Percentiles rank a stretch among this genome's conserved stretches.
Evolutionary conservation across 2,329 filamentous ascomycete species (phyloP).

Genomic region (Neofusicoccum laricinum): DNA sequence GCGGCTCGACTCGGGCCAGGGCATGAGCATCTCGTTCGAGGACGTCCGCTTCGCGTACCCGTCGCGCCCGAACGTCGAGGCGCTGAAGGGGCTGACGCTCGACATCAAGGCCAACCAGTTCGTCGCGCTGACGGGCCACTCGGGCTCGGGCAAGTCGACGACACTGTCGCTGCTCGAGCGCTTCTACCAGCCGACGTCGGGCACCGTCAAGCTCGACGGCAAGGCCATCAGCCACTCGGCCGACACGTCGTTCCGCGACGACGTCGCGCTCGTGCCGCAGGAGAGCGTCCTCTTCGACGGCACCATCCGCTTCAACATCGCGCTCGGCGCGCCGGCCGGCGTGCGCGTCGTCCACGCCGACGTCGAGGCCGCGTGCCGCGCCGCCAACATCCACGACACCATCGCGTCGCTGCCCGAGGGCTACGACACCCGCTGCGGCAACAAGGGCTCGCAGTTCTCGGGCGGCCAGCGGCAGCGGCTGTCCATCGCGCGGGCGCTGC

Average conservation of each 20-base stretch:
- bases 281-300: constrained; percentile 49
- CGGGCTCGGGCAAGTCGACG: constrained; percentile 48
- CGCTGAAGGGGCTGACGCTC: constrained; percentile 20
- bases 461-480: constrained; percentile 44
- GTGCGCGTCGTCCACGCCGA: constrained; percentile 57
- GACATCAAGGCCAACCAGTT: constrained; percentile 40
- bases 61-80: constrained; percentile 29
- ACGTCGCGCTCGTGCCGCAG: constrained; percentile 48
- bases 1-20: not conserved
- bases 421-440: constrained; percentile 57
- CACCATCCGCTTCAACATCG: constrained; percentile 48
- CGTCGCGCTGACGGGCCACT: constrained; percentile 47
- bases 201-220: constrained; percentile 20
- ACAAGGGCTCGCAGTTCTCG: constrained; percentile 40
- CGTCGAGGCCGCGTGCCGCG: constrained; percentile 63
- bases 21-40: not conserved
- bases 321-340: constrained; percentile 51
- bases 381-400: constrained; percentile 69
- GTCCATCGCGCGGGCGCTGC: constrained; percentile 42
- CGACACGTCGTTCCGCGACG: constrained; percentile 15
- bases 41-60: constrained; percentile 15
- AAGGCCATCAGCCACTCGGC: not conserved
- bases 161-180: constrained; percentile 46
- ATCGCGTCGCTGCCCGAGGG: constrained; percentile 62
- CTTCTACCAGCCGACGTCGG: constrained; percentile 44